phyloP scores from a whole-genome alignment of 2,329 filamentous ascomycete genomes.

The Alternaria brassicae region DNA sequence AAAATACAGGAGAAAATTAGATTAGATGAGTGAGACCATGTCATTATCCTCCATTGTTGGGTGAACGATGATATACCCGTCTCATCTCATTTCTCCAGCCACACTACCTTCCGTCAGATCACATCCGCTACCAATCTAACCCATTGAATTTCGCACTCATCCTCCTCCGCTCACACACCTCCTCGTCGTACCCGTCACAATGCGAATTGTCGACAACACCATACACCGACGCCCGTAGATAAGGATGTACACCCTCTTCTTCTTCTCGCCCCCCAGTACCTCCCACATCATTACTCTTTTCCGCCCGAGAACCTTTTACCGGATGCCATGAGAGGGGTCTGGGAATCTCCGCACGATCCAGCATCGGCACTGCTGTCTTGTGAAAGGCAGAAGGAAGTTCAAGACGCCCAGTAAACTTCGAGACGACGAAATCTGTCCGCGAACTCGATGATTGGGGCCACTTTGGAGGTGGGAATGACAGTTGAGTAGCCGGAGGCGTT shows the following conservation, averaged over 20 bases:
- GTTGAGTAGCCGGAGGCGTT: neutral
- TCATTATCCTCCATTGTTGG: neutral
- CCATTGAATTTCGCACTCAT: neutral
- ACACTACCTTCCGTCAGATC: neutral
- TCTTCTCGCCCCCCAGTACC: neutral
- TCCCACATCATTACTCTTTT: neutral
- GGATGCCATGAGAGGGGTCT: neutral
- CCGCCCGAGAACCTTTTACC: neutral
- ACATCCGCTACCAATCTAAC: neutral
- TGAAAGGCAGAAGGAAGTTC: neutral
- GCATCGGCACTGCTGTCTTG: neutral
- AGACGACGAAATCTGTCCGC: fast-evolving
- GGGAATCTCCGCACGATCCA: neutral
- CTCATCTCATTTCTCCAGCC: neutral
- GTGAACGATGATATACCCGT: neutral
- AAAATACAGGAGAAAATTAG: neutral
- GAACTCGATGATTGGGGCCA: neutral
- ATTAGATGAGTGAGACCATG: neutral
- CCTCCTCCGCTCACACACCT: neutral
- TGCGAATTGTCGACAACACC: neutral
- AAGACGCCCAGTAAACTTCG: neutral
- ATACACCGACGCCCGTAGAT: neutral
- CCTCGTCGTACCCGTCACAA: neutral
- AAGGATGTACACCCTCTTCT: neutral
- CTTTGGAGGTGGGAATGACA: neutral